Conservation (phyloP, 495 filamentous ascomycete genomes). For the Aspergillus carlsbadensis region DNA sequence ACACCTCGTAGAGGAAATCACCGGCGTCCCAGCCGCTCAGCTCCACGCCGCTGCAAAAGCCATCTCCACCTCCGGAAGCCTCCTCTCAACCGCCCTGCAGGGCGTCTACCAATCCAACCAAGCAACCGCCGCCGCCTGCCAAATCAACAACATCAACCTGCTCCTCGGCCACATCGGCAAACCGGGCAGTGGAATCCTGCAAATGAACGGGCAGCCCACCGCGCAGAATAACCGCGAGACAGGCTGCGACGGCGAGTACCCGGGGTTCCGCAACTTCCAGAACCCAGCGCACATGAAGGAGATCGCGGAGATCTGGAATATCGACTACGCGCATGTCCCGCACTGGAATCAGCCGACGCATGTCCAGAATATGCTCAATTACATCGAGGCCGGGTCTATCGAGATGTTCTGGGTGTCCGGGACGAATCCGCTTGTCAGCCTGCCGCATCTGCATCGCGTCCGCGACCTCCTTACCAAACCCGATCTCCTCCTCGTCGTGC, state of each 20-base stretch:
- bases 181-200: conserved; percentile 1
- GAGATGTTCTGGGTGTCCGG: conserved; percentile 10
- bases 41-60: background rate
- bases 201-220: conserved; percentile 11
- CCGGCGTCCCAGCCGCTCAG: conserved; percentile 1
- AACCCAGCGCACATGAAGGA: conserved; percentile 5
- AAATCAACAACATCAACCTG: conserved; percentile 13
- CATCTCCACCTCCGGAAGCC: background rate
- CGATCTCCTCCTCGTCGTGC: background rate
- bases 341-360: conserved; percentile 9
- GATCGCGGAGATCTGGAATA: conserved; percentile 8
- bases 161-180: conserved; percentile 2
- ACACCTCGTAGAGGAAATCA: background rate
- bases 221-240: conserved; percentile 9
- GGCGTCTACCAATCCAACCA: conserved; percentile 13
- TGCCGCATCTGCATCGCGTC: conserved; percentile 3
- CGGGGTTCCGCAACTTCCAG: conserved; percentile 9
- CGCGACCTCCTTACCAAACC: conserved; percentile 2
- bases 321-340: background rate
- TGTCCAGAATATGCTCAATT: conserved; percentile 8
- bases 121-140: conserved; percentile 4
- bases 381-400: background rate
- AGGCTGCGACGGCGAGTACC: conserved; percentile 10
- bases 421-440: conserved; percentile 10
- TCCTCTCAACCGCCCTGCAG: conserved; percentile 8